These are phyloP conservation scores for Mortierella sp. DNA, from an alignment of 371 early-diverging fungal genomes.

Conservation along the genomic window DNA sequence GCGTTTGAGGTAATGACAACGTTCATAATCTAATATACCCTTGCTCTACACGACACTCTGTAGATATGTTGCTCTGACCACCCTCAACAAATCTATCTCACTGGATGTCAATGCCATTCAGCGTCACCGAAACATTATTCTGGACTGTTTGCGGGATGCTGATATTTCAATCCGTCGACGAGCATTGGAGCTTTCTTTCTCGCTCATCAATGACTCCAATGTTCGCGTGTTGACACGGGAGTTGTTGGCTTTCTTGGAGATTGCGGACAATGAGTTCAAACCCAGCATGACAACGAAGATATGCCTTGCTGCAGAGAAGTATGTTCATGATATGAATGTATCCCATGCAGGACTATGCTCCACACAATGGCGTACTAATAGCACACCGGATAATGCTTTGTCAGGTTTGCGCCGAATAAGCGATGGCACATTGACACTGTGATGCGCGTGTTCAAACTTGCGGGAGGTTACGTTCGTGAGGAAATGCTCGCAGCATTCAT, in stretches of 20 bases:
- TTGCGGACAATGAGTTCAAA: conserved; percentile 92
- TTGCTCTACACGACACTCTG: conserved; percentile 1
- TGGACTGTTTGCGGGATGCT: conserved; percentile 94
- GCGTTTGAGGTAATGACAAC: not conserved
- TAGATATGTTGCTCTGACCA: conserved; percentile 95
- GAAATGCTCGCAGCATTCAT: conserved; percentile 79
- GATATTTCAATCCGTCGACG: conserved; percentile 97
- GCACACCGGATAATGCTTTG: no score
- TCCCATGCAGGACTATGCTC: not conserved
- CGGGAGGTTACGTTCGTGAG: conserved; percentile 78
- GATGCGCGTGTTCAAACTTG: conserved; percentile 85
- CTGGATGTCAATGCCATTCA: conserved; percentile 95
- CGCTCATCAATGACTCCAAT: conserved; percentile 90
- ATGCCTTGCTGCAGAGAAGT: conserved; percentile 88
- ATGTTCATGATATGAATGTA: conserved; percentile 10
- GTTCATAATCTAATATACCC: not conserved
- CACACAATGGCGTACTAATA: no score
- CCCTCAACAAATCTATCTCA: conserved; percentile 88
- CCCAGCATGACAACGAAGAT: conserved; percentile 90
- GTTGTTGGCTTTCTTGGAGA: conserved; percentile 90
- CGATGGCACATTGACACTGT: conserved; percentile 98
- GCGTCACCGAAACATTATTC: conserved; percentile 94
- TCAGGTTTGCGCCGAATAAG: conserved; percentile 84
- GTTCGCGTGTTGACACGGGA: conserved; percentile 95
- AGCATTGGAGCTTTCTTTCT: conserved; percentile 95